Evolutionary conservation across 495 filamentous ascomycete genomes (phyloP).

Genomic region (Penicillium nucicola): DNA sequence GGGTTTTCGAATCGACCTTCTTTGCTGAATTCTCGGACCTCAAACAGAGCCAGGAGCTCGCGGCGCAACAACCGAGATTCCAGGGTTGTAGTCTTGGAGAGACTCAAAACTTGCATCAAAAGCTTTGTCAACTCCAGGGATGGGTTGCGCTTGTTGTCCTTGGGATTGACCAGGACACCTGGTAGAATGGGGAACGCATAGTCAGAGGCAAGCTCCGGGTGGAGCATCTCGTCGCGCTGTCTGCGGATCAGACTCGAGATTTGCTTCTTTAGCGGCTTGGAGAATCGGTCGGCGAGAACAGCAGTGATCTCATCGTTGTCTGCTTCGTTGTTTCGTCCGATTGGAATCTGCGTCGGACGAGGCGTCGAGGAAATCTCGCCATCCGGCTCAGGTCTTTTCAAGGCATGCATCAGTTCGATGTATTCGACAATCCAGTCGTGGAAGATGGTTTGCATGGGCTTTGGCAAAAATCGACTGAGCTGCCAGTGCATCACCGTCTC

Average conservation of each 20-base stretch:
- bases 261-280: conserved; percentile 86
- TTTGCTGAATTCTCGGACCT: conserved; percentile 88
- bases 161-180: conserved; percentile 62
- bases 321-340: conserved; percentile 46
- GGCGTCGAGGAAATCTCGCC: conserved; percentile 54
- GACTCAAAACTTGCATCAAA: conserved; percentile 82
- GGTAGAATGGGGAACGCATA: conserved; percentile 84
- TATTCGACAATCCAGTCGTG: conserved; percentile 93
- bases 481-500: conserved; percentile 99
- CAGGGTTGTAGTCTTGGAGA: conserved; percentile 76
- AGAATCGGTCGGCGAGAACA: conserved; percentile 72
- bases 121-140: conserved; percentile 86
- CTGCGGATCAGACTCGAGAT: conserved; percentile 73
- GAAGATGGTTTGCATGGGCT: conserved; percentile 78
- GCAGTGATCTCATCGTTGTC: conserved; percentile 55
- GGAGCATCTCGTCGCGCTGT: conserved; percentile 84
- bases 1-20: conserved; percentile 88
- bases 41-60: conserved; percentile 84
- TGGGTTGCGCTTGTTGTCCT: conserved; percentile 64
- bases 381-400: conserved; percentile 63
- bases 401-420: conserved; percentile 86
- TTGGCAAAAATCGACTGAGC: conserved; percentile 80
- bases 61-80: conserved; percentile 84
- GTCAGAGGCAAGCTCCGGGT: conserved; percentile 82
- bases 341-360: conserved; percentile 72